Percentiles rank a stretch among this genome's conserved stretches.
Conservation (phyloP, 129 eudicot genomes). For the Deinandra increscens region DNA sequence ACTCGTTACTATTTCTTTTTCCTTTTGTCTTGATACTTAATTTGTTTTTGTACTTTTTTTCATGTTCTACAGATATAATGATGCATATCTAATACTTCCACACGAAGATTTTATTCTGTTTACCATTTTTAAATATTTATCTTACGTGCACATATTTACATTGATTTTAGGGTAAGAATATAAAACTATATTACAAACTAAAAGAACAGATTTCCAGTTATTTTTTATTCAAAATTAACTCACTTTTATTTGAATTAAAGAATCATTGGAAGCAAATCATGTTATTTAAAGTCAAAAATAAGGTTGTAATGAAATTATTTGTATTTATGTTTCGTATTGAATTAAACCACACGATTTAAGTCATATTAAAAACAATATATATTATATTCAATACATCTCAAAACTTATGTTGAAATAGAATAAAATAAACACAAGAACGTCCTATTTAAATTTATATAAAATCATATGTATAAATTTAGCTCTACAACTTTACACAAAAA, state of each 20-base stretch:
- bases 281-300: no score
- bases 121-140: background rate
- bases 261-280: no score
- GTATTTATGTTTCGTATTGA: background rate
- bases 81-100: conserved; percentile 22
- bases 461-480: no score
- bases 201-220: background rate
- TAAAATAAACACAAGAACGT: background rate
- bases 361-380: background rate
- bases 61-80: background rate
- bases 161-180: conserved; percentile 3
- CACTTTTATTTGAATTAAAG: background rate
- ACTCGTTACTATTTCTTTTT: background rate
- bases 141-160: background rate
- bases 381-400: background rate
- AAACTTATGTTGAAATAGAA: background rate
- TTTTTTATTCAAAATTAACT: background rate
- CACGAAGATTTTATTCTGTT: conserved; percentile 22
- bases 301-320: background rate
- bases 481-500: no score
- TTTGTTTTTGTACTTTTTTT: conserved; percentile 15
- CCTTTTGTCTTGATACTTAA: conserved; percentile 10
- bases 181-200: background rate
- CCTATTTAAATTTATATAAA: no score
- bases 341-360: background rate